Evolutionary conservation across 2,329 filamentous ascomycete species (phyloP).

Genomic region (Geosmithia putterillii): DNA sequence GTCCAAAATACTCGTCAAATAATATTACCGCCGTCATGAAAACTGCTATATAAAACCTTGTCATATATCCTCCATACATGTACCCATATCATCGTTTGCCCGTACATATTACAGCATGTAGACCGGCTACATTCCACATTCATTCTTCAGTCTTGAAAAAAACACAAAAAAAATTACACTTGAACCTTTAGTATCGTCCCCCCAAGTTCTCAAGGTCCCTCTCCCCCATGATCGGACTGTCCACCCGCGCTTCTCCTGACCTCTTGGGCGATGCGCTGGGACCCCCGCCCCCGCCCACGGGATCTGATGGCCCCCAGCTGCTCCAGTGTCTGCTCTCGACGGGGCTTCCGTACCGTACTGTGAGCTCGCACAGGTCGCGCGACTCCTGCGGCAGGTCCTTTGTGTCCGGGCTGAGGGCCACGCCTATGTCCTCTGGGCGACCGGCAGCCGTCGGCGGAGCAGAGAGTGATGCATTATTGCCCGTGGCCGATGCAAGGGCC

Average conservation of each 20-base stretch:
- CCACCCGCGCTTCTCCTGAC: background rate
- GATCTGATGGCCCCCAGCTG: slow-evolving; percentile 11
- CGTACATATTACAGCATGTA: background rate
- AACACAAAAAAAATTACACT: no score
- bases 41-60: no score
- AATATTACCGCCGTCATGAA: no score
- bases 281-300: slow-evolving; percentile 4
- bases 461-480: no score
- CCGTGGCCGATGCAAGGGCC: background rate
- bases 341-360: slow-evolving; percentile 13
- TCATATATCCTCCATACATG: no score
- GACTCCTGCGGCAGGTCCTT: slow-evolving; percentile 10
- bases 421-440: no score
- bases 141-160: no score
- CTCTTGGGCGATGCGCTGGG: slow-evolving; percentile 4
- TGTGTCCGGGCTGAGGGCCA: slow-evolving; percentile 6
- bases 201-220: slow-evolving; percentile 13
- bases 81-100: no score
- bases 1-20: no score
- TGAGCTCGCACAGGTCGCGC: slow-evolving; percentile 15
- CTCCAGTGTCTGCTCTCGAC: slow-evolving; percentile 20
- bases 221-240: slow-evolving; percentile 9
- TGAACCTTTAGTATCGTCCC: slow-evolving; percentile 10
- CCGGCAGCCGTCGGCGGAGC: no score
- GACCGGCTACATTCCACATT: background rate